Evolutionary conservation across 192 early-diverging fungal genomes (phyloP), one percentile per base, ranked within the genome.

Genomic region (Chytriomyces sp.): DNA sequence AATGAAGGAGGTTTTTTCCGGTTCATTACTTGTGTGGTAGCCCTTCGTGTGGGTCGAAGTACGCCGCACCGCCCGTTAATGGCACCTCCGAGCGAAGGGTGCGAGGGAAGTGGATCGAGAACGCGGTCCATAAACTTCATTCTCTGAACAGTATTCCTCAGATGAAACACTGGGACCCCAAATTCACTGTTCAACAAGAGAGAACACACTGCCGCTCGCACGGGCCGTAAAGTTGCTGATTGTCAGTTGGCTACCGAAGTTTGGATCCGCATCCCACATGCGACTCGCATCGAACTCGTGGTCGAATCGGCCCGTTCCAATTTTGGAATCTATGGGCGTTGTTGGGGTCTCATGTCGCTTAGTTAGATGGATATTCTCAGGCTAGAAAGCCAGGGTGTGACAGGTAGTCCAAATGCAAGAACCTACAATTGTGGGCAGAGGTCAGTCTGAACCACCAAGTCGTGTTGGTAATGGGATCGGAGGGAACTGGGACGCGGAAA

Each of bases 401-500:
- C 61, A 67, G 66, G 64, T 38, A 32, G 52, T 39, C 12, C 77
- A 60, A 64, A n/a, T n/a, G n/a, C n/a, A n/a, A n/a, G n/a, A n/a
- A 60, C 17, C 61, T 55, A 17, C 19, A 31, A 8, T 61, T 75
- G 58, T 30, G 38, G 28, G 73, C 3, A n/a, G 72, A 49, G 79
- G 25, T 82, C 83, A 14, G 77, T 75, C 40, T 83, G 4, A 17
- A 73, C 28, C 40, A 59, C 8, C 82, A 80, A 31, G 78, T 77
- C 7, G 44, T 92, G 4, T 64, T 92, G 30, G 85, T 92, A 5
- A 64, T 92, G 52, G 91, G 91, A 2, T 88, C 79, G 61, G 91
- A 92, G 73, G 91, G 89, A 19, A 73, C 62, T 22, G 91, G 91
- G 17, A 59, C 91, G 17, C 73, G 89, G 0, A 78, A 80, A 30